A percentile compares a stretch with the other conserved stretches of the same genome.
phyloP scores from a whole-genome alignment of 495 filamentous ascomycete species.

The Lepraria neglecta region DNA sequence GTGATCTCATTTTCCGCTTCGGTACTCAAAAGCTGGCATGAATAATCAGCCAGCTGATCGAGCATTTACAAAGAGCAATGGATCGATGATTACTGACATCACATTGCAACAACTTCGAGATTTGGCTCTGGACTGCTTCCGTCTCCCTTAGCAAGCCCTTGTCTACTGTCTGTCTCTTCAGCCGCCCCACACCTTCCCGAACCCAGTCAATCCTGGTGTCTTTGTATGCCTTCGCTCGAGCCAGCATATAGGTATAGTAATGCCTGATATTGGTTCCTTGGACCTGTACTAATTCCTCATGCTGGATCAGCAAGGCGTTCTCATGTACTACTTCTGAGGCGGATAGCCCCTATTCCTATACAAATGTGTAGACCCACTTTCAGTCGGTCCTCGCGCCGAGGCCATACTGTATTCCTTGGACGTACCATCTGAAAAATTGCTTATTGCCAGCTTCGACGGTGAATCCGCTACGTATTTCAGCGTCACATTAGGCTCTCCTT shows the following conservation, averaged over 20 bases:
- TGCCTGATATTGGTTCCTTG: conserved; percentile 92
- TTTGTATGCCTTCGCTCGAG: conserved; percentile 73
- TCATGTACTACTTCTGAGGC: background rate
- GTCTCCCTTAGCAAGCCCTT: conserved; percentile 92
- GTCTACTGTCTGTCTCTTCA: conserved; percentile 83
- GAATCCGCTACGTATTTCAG: conserved; percentile 78
- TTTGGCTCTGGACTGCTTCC: conserved; percentile 83
- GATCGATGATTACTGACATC: conserved; percentile 53
- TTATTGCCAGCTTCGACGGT: conserved; percentile 76
- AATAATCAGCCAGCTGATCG: background rate
- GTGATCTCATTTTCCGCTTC: conserved; percentile 98
- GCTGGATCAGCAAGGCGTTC: conserved; percentile 23
- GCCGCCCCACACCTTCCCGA: conserved; percentile 66
- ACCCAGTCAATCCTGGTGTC: conserved; percentile 88
- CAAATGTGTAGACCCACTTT: conserved; percentile 23
- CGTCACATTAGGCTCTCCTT: conserved; percentile 85
- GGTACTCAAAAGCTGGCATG: conserved; percentile 66
- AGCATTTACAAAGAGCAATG: background rate
- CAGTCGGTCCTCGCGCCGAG: conserved; percentile 24
- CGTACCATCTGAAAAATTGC: conserved; percentile 87
- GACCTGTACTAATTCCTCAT: conserved; percentile 62
- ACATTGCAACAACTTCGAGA: conserved; percentile 78
- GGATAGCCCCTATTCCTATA: conserved; percentile 11
- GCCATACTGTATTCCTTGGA: conserved; percentile 26
- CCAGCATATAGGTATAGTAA: conserved; percentile 80